Evolutionary conservation across 2,329 filamentous ascomycete genomes (phyloP).

Genomic region (Claviceps humidiphila): DNA sequence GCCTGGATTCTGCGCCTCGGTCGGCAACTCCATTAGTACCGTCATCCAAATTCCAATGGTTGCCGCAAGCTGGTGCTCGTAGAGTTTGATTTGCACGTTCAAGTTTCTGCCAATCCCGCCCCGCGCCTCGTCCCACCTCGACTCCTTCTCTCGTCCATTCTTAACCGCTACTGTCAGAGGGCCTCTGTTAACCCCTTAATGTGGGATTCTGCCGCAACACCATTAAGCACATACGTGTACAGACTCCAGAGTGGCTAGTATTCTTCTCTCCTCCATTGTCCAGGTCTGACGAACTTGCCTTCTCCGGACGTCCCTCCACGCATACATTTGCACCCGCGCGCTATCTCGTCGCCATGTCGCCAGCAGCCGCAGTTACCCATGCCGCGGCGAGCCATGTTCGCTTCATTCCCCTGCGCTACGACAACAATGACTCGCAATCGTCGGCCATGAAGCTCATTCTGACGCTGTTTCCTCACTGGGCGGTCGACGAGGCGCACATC

Average conservation of each 20-base stretch:
- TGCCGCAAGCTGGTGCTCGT: neutral
- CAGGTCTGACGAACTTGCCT: neutral
- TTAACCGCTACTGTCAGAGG: neutral
- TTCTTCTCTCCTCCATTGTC: neutral
- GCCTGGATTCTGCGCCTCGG: slow-evolving; percentile 3
- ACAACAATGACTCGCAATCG: slow-evolving; percentile 59
- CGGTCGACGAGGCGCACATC: slow-evolving; percentile 55
- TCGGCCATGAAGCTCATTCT: slow-evolving; percentile 72
- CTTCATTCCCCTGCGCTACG: slow-evolving; percentile 66
- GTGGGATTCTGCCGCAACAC: neutral
- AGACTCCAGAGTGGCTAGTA: neutral
- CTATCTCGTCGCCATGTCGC: slow-evolving; percentile 18
- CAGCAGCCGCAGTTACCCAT: slow-evolving; percentile 17
- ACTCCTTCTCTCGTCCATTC: neutral
- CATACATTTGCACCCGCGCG: neutral
- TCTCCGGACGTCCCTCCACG: neutral
- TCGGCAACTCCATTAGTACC: neutral
- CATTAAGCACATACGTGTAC: no score
- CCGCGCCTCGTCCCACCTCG: neutral
- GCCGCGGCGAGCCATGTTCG: slow-evolving; percentile 33
- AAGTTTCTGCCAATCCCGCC: neutral
- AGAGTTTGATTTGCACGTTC: neutral
- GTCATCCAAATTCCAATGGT: neutral
- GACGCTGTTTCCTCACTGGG: slow-evolving; percentile 74
- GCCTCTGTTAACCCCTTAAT: neutral